Evolutionary conservation across 2,329 filamentous ascomycete species (phyloP).

Genomic region (Xylariaceae sp.): DNA sequence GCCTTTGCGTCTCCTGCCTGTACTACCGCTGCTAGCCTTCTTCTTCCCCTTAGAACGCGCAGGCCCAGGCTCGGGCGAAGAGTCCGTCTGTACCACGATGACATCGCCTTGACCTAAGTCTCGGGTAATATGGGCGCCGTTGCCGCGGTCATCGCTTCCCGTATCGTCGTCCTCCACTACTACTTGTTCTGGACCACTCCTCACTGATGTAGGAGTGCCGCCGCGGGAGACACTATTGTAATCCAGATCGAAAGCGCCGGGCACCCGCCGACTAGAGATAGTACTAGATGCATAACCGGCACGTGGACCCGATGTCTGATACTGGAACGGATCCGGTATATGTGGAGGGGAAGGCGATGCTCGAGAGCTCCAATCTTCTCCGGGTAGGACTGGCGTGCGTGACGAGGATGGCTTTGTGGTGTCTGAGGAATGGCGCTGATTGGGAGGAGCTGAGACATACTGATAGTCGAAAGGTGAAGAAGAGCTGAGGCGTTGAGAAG

Average conservation of each 20-base stretch:
- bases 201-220: constrained; percentile 27
- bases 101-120: constrained; percentile 33
- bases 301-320: constrained; percentile 43
- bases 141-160: constrained; percentile 26
- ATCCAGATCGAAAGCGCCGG: constrained; percentile 30
- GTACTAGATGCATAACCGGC: constrained; percentile 31
- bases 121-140: constrained; percentile 23
- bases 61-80: constrained; percentile 26
- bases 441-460: constrained; percentile 34
- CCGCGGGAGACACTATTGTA: constrained; percentile 14
- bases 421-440: constrained; percentile 42
- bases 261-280: constrained; percentile 33
- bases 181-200: constrained; percentile 33
- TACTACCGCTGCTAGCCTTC: constrained; percentile 31
- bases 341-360: constrained; percentile 27
- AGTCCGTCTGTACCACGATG: constrained; percentile 35
- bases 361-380: constrained; percentile 31
- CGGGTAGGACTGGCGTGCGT: constrained; percentile 27
- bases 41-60: constrained; percentile 35
- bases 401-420: constrained; percentile 33
- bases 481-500: constrained; percentile 20
- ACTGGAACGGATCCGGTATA: constrained; percentile 45
- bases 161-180: constrained; percentile 30
- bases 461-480: constrained; percentile 41
- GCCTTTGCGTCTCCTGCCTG: constrained; percentile 29